Base-by-base conservation (phyloP, 176 grass and related monocot genomes). In the Ensete glaucum region DNA sequence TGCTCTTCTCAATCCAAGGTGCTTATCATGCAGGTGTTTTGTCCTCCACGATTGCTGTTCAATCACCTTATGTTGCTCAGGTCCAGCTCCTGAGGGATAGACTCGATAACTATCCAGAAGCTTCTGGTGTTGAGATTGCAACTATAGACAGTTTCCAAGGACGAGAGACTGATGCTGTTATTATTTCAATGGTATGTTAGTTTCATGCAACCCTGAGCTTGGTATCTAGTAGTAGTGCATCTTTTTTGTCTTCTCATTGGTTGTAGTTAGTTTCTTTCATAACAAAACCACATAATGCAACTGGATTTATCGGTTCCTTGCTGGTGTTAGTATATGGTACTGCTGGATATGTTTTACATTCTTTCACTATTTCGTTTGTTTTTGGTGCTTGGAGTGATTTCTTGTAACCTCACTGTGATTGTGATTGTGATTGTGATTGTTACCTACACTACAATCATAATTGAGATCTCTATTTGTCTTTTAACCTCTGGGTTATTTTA, bases 61-160 rank as follows among this genome's bases (percentile, higher is more conserved):
- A 98, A 76, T 93, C 94, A 1, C 94, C 94, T 11, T 93, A 98
- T 70, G 93, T 98, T 84, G 94, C 94, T 77, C 94, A 98, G 80
- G 94, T 98, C 59, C 94, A 98, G 19, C 82, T 98, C 64, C 74
- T 93, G 69, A 98, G 94, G 62, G 84, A 91, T 66, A 98, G 79
- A 50, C 69, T 93, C 63, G 88, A 85, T 69, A 68, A 87, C 79
- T 93, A 89, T 82, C 80, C 94, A 56, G 85, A 82, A 76, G 62
- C 89, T 85, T 93, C 86, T 78, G 80, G 82, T 52, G 86, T 93
- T 79, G 90, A 98, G 82, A 78, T 93, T 78, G 87, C 93, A 68
- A 89, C 94, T 76, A 83, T 93, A 82, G 94, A 98, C 67, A 98
- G 94, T 80, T 98, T 98, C 78, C 94, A 98, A 71, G 90, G 94